A percentile compares a stretch with the other conserved stretches of the same genome.
Evolutionary conservation across 2,329 filamentous ascomycete genomes (phyloP).

Genomic region (Phyllosticta citribraziliensis): DNA sequence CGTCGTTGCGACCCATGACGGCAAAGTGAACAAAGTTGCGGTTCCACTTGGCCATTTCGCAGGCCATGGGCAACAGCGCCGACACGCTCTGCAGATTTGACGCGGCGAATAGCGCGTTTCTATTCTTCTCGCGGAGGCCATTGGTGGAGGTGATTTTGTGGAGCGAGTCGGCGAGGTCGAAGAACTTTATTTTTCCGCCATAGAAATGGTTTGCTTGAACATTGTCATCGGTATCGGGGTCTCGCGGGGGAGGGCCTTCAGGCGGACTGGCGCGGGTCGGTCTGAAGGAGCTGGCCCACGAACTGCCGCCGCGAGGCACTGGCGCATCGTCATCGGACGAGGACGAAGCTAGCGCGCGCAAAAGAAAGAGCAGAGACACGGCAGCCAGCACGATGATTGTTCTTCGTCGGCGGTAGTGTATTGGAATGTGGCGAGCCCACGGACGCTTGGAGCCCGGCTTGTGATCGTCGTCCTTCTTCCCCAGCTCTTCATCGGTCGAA

Average conservation of each 20-base stretch:
- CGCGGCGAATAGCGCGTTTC: conserved; percentile 70
- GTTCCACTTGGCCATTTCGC: conserved; percentile 65
- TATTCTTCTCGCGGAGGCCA: conserved; percentile 45
- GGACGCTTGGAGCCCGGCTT: conserved; percentile 29
- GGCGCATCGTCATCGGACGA: neutral
- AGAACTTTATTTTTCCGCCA: conserved; percentile 61
- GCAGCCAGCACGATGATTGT: conserved; percentile 28
- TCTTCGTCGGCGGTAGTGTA: conserved; percentile 42
- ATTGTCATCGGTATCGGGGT: conserved; percentile 12
- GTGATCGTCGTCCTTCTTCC: conserved; percentile 56
- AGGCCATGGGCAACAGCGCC: conserved; percentile 69
- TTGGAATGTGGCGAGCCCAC: conserved; percentile 18
- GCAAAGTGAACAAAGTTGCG: conserved; percentile 73
- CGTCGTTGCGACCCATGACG: conserved; percentile 62
- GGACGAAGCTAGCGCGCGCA: conserved; percentile 45
- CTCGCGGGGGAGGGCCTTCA: conserved; percentile 16
- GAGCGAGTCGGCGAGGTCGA: conserved; percentile 53
- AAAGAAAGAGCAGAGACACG: conserved; percentile 48
- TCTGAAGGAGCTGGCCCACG: neutral
- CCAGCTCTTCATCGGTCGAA: conserved; percentile 51
- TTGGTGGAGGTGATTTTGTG: conserved; percentile 47
- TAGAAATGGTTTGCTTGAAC: conserved; percentile 40
- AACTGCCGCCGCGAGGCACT: neutral
- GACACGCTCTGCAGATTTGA: conserved; percentile 65
- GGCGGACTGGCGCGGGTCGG: conserved; percentile 11